A percentile compares a stretch with the other conserved stretches of the same genome.
phyloP scores from a whole-genome alignment of 1,139 yeast species.

The Blastobotrys malaysiensis region DNA sequence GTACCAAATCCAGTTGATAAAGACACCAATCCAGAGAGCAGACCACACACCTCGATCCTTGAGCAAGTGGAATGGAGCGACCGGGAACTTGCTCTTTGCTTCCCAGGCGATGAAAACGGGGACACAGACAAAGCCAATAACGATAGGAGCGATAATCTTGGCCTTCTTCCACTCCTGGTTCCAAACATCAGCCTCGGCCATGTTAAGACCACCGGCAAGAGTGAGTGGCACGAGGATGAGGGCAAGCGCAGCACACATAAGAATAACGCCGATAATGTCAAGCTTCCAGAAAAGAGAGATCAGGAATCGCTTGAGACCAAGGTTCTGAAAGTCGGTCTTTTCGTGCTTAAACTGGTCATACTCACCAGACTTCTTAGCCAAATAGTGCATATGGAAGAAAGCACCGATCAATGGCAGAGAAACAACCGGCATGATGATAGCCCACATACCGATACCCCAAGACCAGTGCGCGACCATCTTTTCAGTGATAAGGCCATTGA shows the following conservation, averaged over 20 bases:
- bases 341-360: conserved; percentile 34
- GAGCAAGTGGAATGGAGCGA: conserved; percentile 51
- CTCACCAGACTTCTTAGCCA: conserved; percentile 50
- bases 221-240: conserved; percentile 47
- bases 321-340: conserved; percentile 26
- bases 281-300: conserved; percentile 42
- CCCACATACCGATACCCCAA: conserved; percentile 78
- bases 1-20: conserved; percentile 55
- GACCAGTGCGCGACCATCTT: conserved; percentile 47
- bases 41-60: conserved; percentile 68
- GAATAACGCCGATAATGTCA: conserved; percentile 50
- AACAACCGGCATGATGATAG: conserved; percentile 62
- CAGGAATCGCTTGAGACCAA: conserved; percentile 25
- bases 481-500: conserved; percentile 52
- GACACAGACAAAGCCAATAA: conserved; percentile 53
- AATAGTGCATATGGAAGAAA: conserved; percentile 49
- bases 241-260: conserved; percentile 48
- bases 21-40: conserved; percentile 48
- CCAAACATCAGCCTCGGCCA: no score
- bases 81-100: conserved; percentile 46
- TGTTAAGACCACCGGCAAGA: conserved; percentile 68
- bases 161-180: conserved; percentile 50
- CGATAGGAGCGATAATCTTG: conserved; percentile 57
- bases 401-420: conserved; percentile 53
- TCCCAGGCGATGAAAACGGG: conserved; percentile 57